These are phyloP conservation scores for Brassica balearica DNA, from an alignment of 441 rosid species.

Conservation along the genomic window DNA sequence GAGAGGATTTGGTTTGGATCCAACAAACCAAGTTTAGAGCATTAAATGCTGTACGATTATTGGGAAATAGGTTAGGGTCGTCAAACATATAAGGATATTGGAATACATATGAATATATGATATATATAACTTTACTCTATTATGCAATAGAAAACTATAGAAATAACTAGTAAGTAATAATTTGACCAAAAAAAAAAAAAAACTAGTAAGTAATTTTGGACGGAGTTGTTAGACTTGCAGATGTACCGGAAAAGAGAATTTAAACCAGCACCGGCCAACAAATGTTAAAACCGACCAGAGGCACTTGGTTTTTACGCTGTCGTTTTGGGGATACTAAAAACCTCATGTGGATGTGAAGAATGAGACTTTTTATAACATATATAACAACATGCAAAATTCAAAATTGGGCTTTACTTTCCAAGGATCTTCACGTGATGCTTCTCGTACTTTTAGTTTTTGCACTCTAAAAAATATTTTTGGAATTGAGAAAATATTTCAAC, in stretches of 20 bases:
- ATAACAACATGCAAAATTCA: conserved; percentile 14
- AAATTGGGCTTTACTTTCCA: conserved; percentile 35
- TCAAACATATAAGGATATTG: background rate
- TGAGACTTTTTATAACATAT: conserved; percentile 2
- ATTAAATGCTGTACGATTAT: background rate
- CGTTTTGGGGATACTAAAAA: conserved; percentile 43
- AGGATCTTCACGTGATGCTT: conserved; percentile 40
- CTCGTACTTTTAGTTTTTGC: background rate
- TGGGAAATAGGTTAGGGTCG: background rate
- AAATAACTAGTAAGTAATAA: background rate
- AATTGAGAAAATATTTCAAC: background rate
- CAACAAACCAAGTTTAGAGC: background rate
- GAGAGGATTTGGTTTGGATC: conserved; percentile 12
- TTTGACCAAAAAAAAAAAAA: too few relatives aligned
- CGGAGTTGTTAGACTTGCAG: background rate
- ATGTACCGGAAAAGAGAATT: conserved; percentile 2
- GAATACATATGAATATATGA: background rate
- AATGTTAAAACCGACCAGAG: conserved; percentile 38
- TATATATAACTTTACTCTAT: background rate
- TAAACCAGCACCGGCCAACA: conserved; percentile 40
- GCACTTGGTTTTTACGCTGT: conserved; percentile 35
- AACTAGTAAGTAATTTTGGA: background rate
- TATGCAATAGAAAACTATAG: background rate
- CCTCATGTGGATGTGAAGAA: conserved; percentile 40
- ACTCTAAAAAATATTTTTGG: background rate